Evolutionary conservation across 1,284 basidiomycete species (phyloP), one percentile per base, ranked within the genome.

Genomic region (Rhizoctonia solani): DNA sequence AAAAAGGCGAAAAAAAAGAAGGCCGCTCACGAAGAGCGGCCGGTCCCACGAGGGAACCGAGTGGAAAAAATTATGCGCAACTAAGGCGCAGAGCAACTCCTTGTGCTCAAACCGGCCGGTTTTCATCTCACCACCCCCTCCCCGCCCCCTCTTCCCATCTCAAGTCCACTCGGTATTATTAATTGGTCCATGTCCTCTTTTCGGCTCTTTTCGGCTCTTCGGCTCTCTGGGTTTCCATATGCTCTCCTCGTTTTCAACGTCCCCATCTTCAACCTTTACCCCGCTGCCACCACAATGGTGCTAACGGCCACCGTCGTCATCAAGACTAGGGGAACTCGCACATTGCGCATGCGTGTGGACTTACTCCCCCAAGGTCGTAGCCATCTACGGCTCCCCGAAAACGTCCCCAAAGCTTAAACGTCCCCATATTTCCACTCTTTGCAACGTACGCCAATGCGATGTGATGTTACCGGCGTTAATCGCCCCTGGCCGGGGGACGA

Each of bases 51-150:
- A 65, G 44, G 59, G 59, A 53, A 65, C n/a, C 49, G 42, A 37
- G 49, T 14, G 59, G 59, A 65, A 65, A 65, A 65, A 65, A 65
- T 65, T 65, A 27, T 65, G 59, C 59, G 59, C 59, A 65, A 52
- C 47, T 23, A 65, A 34, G 44, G 59, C 59, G 19, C 32, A n/a
- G 21, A 29, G 47, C 59, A 34, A 65, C 37, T 49, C 19, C 9
- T 32, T 44, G 32, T 49, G n/a, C n/a, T n/a, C n/a, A n/a, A n/a
- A n/a, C n/a, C n/a, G n/a, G n/a, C n/a, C n/a, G n/a, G n/a, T n/a
- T n/a, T n/a, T n/a, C n/a, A n/a, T n/a, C n/a, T n/a, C n/a, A n/a
- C n/a, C n/a, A n/a, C n/a, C n/a, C n/a, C n/a, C n/a, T n/a, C n/a
- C n/a, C n/a, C n/a, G n/a, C 47, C 47, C 19, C 5, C 25, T 23